phyloP scores from a whole-genome alignment of 805 yeast species.

The Suhomyces sp. region DNA sequence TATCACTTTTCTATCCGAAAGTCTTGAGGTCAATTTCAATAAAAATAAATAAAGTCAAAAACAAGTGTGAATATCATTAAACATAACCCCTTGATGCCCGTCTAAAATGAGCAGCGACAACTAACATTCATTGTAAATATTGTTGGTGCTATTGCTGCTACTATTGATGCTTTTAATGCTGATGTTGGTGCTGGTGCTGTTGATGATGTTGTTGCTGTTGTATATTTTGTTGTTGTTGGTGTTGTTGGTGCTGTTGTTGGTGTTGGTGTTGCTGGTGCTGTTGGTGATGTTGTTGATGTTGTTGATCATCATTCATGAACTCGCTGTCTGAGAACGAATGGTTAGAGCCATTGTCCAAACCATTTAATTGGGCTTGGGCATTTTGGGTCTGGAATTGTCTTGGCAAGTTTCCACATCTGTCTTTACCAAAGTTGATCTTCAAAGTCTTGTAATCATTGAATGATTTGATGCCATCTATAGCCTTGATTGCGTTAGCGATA shows the following conservation, averaged over 20 bases:
- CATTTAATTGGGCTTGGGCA: conserved; percentile 5
- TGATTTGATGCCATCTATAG: conserved; percentile 85
- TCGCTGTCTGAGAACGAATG: conserved; percentile 22
- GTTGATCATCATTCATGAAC: conserved; percentile 18
- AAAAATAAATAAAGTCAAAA: conserved; percentile 1
- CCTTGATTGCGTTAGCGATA: conserved; percentile 86
- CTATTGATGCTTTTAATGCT: not conserved
- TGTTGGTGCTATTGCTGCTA: not conserved
- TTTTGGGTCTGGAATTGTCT: conserved; percentile 50
- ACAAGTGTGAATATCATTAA: not conserved
- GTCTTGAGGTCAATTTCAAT: not conserved
- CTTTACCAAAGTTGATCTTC: conserved; percentile 54
- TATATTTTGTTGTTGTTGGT: not conserved
- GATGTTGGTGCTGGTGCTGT: conserved; percentile 1
- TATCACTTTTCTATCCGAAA: not conserved
- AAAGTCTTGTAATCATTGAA: conserved; percentile 60
- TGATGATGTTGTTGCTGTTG: conserved; percentile 4
- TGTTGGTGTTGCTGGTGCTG: conserved; percentile 4
- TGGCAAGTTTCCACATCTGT: conserved; percentile 90
- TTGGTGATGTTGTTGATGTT: conserved; percentile 5
- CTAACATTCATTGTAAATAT: not conserved
- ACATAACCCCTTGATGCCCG: conserved; percentile 1
- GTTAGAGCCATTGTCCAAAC: conserved; percentile 15
- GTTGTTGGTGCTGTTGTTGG: conserved; percentile 4
- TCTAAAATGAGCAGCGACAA: not conserved